phyloP scores from a whole-genome alignment of 305 asterid genomes.

The Solanum chacoense region DNA sequence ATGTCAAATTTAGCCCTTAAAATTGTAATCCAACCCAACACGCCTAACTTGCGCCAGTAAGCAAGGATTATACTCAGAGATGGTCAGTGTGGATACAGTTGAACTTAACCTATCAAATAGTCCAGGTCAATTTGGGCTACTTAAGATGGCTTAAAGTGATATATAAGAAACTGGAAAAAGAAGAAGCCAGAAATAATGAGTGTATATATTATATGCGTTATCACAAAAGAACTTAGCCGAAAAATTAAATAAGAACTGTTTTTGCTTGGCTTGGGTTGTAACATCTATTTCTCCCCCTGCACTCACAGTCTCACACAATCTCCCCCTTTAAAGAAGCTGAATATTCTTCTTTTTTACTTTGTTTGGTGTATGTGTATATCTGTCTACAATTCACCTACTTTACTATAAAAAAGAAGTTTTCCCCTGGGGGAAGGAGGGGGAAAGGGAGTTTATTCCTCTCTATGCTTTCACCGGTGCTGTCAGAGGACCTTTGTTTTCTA shows the following conservation, averaged over 20 bases:
- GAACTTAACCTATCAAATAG: neutral
- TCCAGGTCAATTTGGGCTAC: neutral
- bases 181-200: neutral
- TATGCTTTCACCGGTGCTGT: neutral
- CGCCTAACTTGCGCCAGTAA: neutral
- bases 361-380: neutral
- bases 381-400: neutral
- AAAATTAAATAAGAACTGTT: neutral
- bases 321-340: neutral
- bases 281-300: neutral
- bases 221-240: neutral
- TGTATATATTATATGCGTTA: neutral
- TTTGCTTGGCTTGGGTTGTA: neutral
- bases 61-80: neutral
- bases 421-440: neutral
- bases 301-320: neutral
- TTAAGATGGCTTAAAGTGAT: neutral
- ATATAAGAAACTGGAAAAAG: neutral
- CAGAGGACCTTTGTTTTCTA: neutral
- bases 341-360: neutral
- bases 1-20: neutral
- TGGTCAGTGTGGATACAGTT: neutral
- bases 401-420: neutral
- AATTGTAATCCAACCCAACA: neutral
- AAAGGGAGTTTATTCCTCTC: neutral